phyloP scores from a whole-genome alignment of 1,284 basidiomycete genomes.

The Porodaedalea pini region DNA sequence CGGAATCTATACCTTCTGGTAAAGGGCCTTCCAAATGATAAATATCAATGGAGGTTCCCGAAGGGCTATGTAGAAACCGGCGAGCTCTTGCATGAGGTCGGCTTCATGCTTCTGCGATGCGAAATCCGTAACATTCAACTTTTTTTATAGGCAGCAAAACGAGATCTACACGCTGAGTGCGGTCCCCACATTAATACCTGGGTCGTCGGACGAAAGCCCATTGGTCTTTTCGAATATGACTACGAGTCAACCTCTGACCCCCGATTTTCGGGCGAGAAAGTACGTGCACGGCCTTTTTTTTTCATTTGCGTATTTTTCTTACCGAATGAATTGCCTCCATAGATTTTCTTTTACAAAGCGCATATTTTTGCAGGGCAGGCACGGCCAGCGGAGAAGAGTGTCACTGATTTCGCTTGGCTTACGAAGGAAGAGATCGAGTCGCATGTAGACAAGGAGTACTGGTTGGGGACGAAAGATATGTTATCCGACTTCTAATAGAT shows the following conservation, averaged over 20 bases:
- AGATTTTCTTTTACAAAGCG: conserved; percentile 77
- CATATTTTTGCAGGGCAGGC: conserved; percentile 81
- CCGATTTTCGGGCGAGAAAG: conserved; percentile 17
- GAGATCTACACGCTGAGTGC: conserved; percentile 62
- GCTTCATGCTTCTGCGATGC: conserved; percentile 20
- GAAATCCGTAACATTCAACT: not conserved
- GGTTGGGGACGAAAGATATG: conserved; percentile 75
- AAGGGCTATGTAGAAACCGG: conserved; percentile 59
- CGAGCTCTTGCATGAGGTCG: conserved; percentile 69
- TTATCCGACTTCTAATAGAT: conserved; percentile 62
- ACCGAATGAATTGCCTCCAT: not conserved
- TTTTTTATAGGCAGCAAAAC: conserved; percentile 56
- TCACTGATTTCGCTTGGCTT: conserved; percentile 83
- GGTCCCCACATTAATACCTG: conserved; percentile 78
- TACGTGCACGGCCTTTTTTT: conserved; percentile 3
- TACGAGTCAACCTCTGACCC: conserved; percentile 24
- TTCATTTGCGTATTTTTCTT: not conserved
- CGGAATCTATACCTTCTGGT: conserved; percentile 86
- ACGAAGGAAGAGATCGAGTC: conserved; percentile 83
- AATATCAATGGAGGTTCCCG: conserved; percentile 78
- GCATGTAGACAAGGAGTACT: conserved; percentile 63
- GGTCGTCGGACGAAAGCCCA: conserved; percentile 73
- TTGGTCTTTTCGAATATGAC: conserved; percentile 60
- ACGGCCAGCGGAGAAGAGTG: conserved; percentile 45
- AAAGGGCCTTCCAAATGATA: conserved; percentile 47